phyloP scores from a whole-genome alignment of 2,329 filamentous ascomycete genomes.

The Lasiodiplodia sp. region DNA sequence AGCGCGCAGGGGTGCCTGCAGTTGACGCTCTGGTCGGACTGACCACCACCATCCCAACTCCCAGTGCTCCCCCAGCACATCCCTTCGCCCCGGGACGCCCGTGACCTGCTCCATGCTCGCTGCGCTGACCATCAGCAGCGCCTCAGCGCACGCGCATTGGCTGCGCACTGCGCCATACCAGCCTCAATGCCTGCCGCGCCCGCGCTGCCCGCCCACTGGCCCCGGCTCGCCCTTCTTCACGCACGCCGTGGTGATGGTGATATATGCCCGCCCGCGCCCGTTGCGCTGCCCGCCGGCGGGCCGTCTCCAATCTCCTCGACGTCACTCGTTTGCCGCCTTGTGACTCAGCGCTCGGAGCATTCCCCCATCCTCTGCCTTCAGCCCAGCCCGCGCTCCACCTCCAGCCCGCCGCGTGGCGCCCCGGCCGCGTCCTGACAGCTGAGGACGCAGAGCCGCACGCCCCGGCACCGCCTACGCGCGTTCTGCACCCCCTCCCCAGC shows the following conservation, averaged over 20 bases:
- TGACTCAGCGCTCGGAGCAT: conserved; percentile 43
- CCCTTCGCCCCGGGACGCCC: conserved; percentile 25
- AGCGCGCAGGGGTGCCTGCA: conserved; percentile 23
- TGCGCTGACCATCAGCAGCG: conserved; percentile 31
- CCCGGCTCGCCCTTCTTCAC: conserved; percentile 34
- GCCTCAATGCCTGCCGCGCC: conserved; percentile 30
- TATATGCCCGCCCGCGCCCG: conserved; percentile 38
- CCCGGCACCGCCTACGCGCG: conserved; percentile 7
- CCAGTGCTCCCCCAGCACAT: conserved; percentile 26
- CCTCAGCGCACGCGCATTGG: conserved; percentile 39
- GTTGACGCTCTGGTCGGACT: conserved; percentile 4
- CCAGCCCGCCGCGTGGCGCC: conserved; percentile 24
- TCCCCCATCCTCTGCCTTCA: conserved; percentile 8
- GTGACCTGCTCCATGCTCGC: conserved; percentile 21
- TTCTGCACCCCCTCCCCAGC: conserved; percentile 21
- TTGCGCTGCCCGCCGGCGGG: conserved; percentile 34
- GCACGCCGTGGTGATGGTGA: conserved; percentile 36
- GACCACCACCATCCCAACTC: conserved; percentile 26
- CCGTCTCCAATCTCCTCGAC: conserved; percentile 9
- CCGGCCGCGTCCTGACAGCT: conserved; percentile 24
- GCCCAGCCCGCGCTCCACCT: neutral
- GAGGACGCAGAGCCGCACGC: conserved; percentile 29
- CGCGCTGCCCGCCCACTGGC: conserved; percentile 33
- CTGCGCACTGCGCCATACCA: conserved; percentile 37
- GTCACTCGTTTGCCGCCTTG: conserved; percentile 36